phyloP scores from a whole-genome alignment of 192 early-diverging fungal species.

The Lobulomyces angularis region DNA sequence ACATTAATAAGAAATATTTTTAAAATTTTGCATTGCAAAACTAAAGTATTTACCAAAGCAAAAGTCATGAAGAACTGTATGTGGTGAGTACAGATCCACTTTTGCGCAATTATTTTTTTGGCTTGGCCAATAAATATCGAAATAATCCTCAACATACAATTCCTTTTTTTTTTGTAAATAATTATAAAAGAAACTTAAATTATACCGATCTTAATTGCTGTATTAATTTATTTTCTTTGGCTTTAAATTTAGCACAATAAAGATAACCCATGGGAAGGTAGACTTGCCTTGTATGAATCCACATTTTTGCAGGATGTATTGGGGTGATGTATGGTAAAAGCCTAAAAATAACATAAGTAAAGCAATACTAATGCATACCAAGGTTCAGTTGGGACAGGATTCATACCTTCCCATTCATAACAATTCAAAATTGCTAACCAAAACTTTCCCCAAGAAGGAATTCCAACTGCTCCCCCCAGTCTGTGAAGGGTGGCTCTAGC shows the following conservation, averaged over 20 bases:
- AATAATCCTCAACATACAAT: slow-evolving; percentile 78
- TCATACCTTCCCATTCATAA: slow-evolving; percentile 94
- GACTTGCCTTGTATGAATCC: slow-evolving; percentile 86
- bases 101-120: slow-evolving; percentile 71
- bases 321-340: slow-evolving; percentile 70
- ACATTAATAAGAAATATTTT: background rate
- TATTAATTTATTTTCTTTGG: slow-evolving; percentile 55
- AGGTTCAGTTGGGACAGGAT: slow-evolving; percentile 89
- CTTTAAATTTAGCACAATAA: slow-evolving; percentile 56
- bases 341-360: slow-evolving; percentile 20
- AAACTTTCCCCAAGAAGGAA: slow-evolving; percentile 97
- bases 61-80: slow-evolving; percentile 60
- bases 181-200: background rate
- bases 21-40: background rate
- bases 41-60: slow-evolving; percentile 45
- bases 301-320: slow-evolving; percentile 79
- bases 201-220: slow-evolving; percentile 51
- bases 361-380: slow-evolving; percentile 34
- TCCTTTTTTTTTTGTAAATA: slow-evolving; percentile 25
- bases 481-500: slow-evolving; percentile 72
- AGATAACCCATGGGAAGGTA: slow-evolving; percentile 94
- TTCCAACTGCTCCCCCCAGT: slow-evolving; percentile 71
- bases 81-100: slow-evolving; percentile 76
- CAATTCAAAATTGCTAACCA: slow-evolving; percentile 84
- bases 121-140: slow-evolving; percentile 65